phyloP scores from a whole-genome alignment of 805 yeast genomes.

The Metschnikowia baotianmanensis region DNA sequence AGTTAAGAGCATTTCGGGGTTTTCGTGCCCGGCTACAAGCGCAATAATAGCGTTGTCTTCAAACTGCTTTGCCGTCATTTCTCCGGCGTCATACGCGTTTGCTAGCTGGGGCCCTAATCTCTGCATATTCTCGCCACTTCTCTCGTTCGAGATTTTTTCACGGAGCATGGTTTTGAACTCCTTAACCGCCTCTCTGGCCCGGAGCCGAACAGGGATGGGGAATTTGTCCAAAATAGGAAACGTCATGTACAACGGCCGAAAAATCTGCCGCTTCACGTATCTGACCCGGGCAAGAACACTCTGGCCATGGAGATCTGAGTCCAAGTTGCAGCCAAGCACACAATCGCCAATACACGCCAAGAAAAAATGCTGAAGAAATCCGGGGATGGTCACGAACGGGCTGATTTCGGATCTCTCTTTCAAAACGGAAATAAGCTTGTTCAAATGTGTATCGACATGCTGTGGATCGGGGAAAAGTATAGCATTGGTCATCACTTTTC shows the following conservation, averaged over 20 bases:
- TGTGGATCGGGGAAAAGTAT: conserved; percentile 47
- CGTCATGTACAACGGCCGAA: conserved; percentile 51
- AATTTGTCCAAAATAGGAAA: conserved; percentile 54
- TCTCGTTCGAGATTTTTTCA: conserved; percentile 22
- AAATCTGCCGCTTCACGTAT: conserved; percentile 50
- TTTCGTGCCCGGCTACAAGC: conserved; percentile 63
- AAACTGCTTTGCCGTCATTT: conserved; percentile 45
- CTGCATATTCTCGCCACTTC: conserved; percentile 36
- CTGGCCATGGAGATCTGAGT: conserved; percentile 31
- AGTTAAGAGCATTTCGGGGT: conserved; percentile 52
- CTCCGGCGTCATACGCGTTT: conserved; percentile 35
- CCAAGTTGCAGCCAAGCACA: conserved; percentile 49
- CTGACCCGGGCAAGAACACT: conserved; percentile 40
- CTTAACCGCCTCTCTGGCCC: conserved; percentile 39
- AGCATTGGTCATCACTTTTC: conserved; percentile 43
- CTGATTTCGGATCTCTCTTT: conserved; percentile 16
- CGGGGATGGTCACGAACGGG: conserved; percentile 23
- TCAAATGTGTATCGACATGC: conserved; percentile 40
- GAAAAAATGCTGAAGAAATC: conserved; percentile 44
- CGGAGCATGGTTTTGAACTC: conserved; percentile 20
- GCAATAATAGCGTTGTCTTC: conserved; percentile 54
- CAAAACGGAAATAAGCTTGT: conserved; percentile 26
- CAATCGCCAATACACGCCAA: conserved; percentile 51
- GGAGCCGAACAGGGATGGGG: conserved; percentile 47
- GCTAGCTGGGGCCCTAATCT: conserved; percentile 29